phyloP scores from a whole-genome alignment of 1,284 basidiomycete species.

The Filobasidium uniguttulatum region DNA sequence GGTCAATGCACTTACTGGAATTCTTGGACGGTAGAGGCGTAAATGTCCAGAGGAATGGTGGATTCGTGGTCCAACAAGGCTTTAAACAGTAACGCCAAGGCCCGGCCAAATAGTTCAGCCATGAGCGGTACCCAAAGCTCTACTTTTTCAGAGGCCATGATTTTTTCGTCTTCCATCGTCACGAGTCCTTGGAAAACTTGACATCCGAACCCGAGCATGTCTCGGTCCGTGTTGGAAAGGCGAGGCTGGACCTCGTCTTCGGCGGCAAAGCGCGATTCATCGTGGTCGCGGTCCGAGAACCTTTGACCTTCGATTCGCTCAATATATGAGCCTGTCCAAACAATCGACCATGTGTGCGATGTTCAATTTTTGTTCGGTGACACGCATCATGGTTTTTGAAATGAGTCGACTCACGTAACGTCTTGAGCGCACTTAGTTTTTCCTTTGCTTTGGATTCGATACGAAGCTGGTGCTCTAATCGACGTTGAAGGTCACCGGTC shows the following conservation, averaged over 20 bases:
- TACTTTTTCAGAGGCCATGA: constrained; percentile 8
- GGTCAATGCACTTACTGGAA: constrained; percentile 1
- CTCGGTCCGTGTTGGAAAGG: constrained; percentile 1
- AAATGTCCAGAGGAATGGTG: constrained; percentile 6
- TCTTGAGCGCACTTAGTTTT: too few species aligned
- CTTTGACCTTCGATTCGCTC: too few species aligned
- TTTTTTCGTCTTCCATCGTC: constrained; percentile 3
- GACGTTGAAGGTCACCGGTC: too few species aligned
- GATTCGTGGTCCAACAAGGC: constrained; percentile 6
- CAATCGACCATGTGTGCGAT: too few species aligned
- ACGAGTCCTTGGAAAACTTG: constrained; percentile 7
- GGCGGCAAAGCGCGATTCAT: background rate
- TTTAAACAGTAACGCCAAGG: constrained; percentile 7
- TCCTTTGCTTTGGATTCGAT: too few species aligned
- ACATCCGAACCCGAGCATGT: constrained; percentile 2
- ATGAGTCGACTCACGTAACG: too few species aligned
- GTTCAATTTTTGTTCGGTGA: too few species aligned
- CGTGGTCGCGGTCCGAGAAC: too few species aligned
- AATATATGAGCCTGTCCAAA: too few species aligned
- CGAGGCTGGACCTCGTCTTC: background rate
- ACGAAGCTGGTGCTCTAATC: too few species aligned
- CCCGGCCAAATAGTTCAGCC: constrained; percentile 11
- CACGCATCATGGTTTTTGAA: too few species aligned
- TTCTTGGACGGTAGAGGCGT: constrained; percentile 3
- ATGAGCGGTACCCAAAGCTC: constrained; percentile 12